Evolutionary conservation across 2,329 filamentous ascomycete species (phyloP), one percentile per base, ranked within the genome.

Genomic region (Pseudogymnoascus sp.): DNA sequence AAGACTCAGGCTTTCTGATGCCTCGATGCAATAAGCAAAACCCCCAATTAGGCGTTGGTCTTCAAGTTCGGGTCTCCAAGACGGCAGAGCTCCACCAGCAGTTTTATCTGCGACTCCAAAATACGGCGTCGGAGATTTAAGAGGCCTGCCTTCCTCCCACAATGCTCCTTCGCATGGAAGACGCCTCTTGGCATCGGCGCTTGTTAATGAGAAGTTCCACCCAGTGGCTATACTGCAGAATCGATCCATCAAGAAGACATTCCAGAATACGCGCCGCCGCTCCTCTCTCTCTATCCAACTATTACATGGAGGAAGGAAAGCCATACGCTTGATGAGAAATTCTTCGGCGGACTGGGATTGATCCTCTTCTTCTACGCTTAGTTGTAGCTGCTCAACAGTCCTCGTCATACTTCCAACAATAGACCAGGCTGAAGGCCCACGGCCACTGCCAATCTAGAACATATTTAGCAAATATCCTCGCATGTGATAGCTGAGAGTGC

Each of bases 101-200:
- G 71, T 69, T 51, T 71, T 71, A 34, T 77, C 74, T 1, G 74
- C 71, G 4, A 79, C 73, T 5, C 77, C 77, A 67, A 79, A 79
- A 62, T 74, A 78, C 0, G 77, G 77, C 1, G 77, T 75, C 1
- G 63, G 67, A 0, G 70, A 67, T 21, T 70, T 68, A 6, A 68
- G 37, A 39, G 69, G 68, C 13, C 67, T 69, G 16, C 69, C 69
- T 54, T 65, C 64, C 36, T 73, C 69, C 74, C 74, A 76, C 1
- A 74, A 61, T 0, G 69, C 71, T 1, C 74, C 74, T 67, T 76
- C 74, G 62, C 73, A 75, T 4, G 74, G 74, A 2, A 76, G 63
- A 1, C 74, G 69, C n/a, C 74, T 70, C n/a, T 70, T 69, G 0
- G 74, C 73, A 62, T 76, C 74, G 10, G 69, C 71, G 19, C 68